Conservation (phyloP, 768 basidiomycete species). For the Mrakia blollopis region DNA sequence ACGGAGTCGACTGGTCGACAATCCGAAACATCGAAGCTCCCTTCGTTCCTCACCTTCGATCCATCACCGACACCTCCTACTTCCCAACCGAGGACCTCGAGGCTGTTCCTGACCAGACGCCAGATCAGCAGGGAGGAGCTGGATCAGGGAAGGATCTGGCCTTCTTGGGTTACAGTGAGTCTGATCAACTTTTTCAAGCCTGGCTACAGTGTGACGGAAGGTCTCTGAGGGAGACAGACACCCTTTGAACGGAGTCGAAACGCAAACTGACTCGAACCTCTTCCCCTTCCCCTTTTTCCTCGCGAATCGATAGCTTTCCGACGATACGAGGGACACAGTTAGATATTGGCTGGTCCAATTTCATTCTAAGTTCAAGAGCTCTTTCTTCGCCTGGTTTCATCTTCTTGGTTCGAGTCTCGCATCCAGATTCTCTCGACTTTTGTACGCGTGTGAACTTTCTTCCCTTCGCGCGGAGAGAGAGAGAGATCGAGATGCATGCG, state of each 20-base stretch:
- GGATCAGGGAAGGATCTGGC: conserved; percentile 56
- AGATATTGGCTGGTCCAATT: background rate
- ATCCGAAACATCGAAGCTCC: conserved; percentile 89
- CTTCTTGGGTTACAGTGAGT: conserved; percentile 54
- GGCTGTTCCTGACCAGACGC: conserved; percentile 57
- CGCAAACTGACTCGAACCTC: background rate
- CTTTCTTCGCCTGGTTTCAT: too few relatives aligned
- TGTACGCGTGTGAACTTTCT: too few relatives aligned
- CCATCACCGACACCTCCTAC: conserved; percentile 95
- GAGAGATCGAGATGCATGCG: too few relatives aligned
- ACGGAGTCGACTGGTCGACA: conserved; percentile 84
- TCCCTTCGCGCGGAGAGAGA: too few relatives aligned
- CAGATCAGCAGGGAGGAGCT: conserved; percentile 43
- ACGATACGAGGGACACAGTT: conserved; percentile 20
- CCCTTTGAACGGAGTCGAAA: background rate
- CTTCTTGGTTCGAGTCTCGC: too few relatives aligned
- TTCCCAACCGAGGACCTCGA: conserved; percentile 94
- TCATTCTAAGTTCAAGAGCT: background rate
- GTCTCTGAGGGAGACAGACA: background rate
- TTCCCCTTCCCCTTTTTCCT: background rate
- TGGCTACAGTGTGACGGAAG: background rate
- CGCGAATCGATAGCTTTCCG: conserved; percentile 21
- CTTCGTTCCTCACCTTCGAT: conserved; percentile 89
- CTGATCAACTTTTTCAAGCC: background rate
- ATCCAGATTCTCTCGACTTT: too few relatives aligned